phyloP scores from a whole-genome alignment of 192 early-diverging fungal species.

The Entomortierella lignicola region DNA sequence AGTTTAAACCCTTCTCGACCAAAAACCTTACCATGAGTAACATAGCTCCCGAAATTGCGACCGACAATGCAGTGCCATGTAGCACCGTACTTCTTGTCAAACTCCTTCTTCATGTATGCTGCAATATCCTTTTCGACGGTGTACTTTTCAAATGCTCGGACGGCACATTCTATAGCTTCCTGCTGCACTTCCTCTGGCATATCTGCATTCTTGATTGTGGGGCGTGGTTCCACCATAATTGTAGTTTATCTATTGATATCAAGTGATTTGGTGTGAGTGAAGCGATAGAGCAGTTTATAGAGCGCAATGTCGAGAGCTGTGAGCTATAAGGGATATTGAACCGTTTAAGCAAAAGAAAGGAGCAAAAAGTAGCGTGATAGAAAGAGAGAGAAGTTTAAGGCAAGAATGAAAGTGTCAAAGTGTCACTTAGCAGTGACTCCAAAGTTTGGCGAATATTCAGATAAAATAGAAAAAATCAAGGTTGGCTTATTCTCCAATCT shows the following conservation, averaged over 20 bases:
- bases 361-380: no score
- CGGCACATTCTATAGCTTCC: slow-evolving; percentile 89
- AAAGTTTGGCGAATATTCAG: no score
- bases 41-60: slow-evolving; percentile 98
- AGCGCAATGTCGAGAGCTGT: no score
- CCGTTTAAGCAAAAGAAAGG: no score
- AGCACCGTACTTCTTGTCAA: slow-evolving; percentile 96
- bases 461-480: no score
- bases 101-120: slow-evolving; percentile 96
- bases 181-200: slow-evolving; percentile 98
- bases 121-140: slow-evolving; percentile 99
- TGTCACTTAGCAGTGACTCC: background rate
- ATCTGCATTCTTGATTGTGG: slow-evolving; percentile 97
- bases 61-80: slow-evolving; percentile 99
- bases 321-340: no score
- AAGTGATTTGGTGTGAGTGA: background rate
- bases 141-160: slow-evolving; percentile 91
- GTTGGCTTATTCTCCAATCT: no score
- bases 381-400: no score
- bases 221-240: slow-evolving; percentile 78
- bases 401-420: background rate
- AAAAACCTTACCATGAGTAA: slow-evolving; percentile 84
- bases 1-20: background rate
- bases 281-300: background rate
- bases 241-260: background rate